A percentile compares a stretch with the other conserved stretches of the same genome.
Evolutionary conservation across 176 grass and related monocot genomes (phyloP).

Genomic region (Carex scoparia): DNA sequence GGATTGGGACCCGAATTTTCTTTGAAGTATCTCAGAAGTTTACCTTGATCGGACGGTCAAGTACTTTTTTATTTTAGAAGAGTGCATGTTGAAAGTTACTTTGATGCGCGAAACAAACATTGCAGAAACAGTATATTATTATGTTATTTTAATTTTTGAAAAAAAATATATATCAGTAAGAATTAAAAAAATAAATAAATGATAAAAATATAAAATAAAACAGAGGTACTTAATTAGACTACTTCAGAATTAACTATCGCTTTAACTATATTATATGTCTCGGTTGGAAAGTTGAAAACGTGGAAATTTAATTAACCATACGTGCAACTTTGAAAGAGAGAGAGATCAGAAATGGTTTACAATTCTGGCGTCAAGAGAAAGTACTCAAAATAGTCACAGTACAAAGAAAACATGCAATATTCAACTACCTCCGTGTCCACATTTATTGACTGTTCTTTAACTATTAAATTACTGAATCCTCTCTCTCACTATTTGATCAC

Average conservation of each 20-base stretch:
- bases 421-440: neutral
- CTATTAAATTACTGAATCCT: neutral
- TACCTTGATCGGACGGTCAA: too few species aligned
- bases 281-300: neutral
- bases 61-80: too few species aligned
- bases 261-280: neutral
- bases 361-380: conserved; percentile 6
- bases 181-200: too few species aligned
- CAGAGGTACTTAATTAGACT: too few species aligned
- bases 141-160: too few species aligned
- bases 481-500: neutral
- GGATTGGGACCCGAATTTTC: too few species aligned
- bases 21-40: too few species aligned
- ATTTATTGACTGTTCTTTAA: neutral
- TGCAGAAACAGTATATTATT: too few species aligned
- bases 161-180: too few species aligned
- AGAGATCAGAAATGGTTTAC: neutral
- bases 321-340: neutral
- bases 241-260: neutral
- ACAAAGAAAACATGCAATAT: neutral
- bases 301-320: neutral
- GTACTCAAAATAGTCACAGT: conserved; percentile 1
- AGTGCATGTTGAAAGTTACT: too few species aligned
- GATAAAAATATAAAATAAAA: too few species aligned
- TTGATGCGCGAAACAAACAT: too few species aligned